Conservation (phyloP, 1,139 yeast species). For the Geotrichum europaeum region DNA sequence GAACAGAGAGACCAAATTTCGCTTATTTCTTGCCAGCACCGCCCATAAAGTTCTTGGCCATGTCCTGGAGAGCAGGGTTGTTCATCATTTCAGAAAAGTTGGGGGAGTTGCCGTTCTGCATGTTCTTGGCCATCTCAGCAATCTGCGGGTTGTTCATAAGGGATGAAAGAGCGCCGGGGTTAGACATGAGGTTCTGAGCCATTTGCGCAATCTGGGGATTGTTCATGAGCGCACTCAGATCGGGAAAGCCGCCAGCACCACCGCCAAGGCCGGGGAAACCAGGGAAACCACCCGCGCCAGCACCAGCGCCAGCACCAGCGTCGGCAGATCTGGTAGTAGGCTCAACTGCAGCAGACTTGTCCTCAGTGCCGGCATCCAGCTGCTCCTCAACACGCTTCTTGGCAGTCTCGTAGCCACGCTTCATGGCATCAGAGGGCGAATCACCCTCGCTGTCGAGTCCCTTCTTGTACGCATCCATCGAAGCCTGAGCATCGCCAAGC, state of each 20-base stretch:
- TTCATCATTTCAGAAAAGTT: constrained; percentile 66
- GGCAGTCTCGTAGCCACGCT: constrained; percentile 89
- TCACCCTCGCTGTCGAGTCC: constrained; percentile 88
- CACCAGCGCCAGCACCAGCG: constrained; percentile 35
- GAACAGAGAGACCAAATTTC: not conserved
- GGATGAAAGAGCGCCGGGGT: constrained; percentile 72
- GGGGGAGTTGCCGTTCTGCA: constrained; percentile 37
- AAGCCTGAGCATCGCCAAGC: constrained; percentile 78
- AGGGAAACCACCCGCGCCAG: constrained; percentile 44
- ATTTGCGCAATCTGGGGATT: constrained; percentile 82
- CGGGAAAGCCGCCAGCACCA: constrained; percentile 70
- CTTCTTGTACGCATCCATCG: constrained; percentile 82
- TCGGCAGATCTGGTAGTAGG: constrained; percentile 27
- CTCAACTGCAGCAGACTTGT: constrained; percentile 32
- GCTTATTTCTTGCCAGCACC: constrained; percentile 18
- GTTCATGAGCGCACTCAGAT: constrained; percentile 66
- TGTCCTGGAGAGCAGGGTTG: constrained; percentile 67
- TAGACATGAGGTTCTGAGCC: constrained; percentile 88
- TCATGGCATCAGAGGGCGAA: constrained; percentile 81
- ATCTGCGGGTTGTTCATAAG: constrained; percentile 68
- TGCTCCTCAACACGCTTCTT: constrained; percentile 78
- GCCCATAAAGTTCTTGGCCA: constrained; percentile 42
- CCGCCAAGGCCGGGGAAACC: constrained; percentile 44
- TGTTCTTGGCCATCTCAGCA: constrained; percentile 19
- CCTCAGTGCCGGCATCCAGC: constrained; percentile 39